Percentiles rank a stretch among this genome's conserved stretches.
phyloP scores from a whole-genome alignment of 2,329 filamentous ascomycete genomes.

The Calonectria multiphialidica region DNA sequence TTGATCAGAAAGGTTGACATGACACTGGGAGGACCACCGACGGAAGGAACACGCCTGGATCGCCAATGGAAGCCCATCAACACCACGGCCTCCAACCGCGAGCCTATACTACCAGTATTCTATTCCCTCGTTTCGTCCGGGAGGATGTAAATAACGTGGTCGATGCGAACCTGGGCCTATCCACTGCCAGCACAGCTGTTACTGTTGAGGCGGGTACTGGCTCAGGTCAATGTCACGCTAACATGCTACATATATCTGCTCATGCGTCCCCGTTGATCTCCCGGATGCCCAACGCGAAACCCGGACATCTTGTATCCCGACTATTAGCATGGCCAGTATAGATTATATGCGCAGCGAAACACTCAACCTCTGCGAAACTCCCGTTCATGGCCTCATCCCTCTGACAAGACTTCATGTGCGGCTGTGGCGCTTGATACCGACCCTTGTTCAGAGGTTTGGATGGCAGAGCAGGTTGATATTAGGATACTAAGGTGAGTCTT shows the following conservation, averaged over 20 bases:
- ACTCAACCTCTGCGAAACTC: not conserved
- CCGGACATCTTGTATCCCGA: not conserved
- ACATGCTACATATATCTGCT: not conserved
- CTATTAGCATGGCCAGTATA: slow-evolving; percentile 6
- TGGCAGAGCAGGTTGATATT: not conserved
- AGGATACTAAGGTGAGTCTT: not conserved
- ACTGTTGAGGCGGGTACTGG: not conserved
- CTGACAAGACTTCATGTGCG: not conserved
- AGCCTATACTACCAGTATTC: not conserved
- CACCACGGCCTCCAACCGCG: not conserved
- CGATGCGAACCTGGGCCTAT: not conserved
- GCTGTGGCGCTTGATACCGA: slow-evolving; percentile 12
- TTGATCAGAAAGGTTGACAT: not conserved
- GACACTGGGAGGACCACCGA: not conserved
- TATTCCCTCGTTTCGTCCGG: slow-evolving; percentile 1
- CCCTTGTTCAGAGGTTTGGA: not conserved
- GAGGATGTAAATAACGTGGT: not conserved
- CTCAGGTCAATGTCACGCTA: slow-evolving; percentile 1
- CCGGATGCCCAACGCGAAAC: slow-evolving; percentile 3
- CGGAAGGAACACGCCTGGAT: not conserved
- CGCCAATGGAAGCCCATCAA: not conserved
- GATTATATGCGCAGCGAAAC: not conserved
- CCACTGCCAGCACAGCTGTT: not conserved
- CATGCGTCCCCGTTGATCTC: slow-evolving; percentile 3
- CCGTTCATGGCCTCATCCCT: not conserved